Evolutionary conservation across 768 basidiomycete genomes (phyloP).

Genomic region (Paxillus involutus): DNA sequence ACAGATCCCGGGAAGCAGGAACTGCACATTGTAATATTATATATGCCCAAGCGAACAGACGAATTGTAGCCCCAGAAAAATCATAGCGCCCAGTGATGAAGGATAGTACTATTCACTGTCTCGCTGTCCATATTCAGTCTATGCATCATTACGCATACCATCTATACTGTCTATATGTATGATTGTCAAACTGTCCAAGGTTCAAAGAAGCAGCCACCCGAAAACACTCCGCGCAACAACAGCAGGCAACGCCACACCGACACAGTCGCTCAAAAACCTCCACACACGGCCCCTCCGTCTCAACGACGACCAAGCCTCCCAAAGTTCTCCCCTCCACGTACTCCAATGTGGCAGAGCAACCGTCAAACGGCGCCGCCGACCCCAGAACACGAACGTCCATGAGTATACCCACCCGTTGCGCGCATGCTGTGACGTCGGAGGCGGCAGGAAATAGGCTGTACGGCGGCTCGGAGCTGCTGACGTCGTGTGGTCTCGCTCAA

Average conservation of each 20-base stretch:
- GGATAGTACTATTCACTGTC: too few species aligned
- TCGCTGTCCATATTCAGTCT: too few species aligned
- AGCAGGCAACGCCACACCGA: constrained; percentile 31
- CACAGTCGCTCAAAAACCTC: constrained; percentile 39
- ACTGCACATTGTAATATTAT: too few species aligned
- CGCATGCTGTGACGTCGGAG: constrained; percentile 28
- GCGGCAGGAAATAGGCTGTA: constrained; percentile 15
- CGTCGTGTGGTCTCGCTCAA: neutral
- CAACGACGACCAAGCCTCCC: constrained; percentile 8
- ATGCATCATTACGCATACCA: too few species aligned
- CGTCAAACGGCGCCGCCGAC: constrained; percentile 54
- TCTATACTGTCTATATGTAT: neutral
- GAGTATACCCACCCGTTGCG: constrained; percentile 35
- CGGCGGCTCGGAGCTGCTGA: neutral
- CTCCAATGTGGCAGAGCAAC: constrained; percentile 41
- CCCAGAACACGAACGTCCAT: constrained; percentile 55
- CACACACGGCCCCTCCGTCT: constrained; percentile 31
- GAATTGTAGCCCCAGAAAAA: too few species aligned
- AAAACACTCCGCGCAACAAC: constrained; percentile 24
- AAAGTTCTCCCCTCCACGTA: constrained; percentile 11
- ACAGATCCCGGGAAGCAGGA: too few species aligned
- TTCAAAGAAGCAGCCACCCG: constrained; percentile 30
- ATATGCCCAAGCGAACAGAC: too few species aligned
- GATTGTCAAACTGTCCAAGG: neutral
- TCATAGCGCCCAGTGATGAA: too few species aligned